Evolutionary conservation across 2,329 filamentous ascomycete species (phyloP).

Genomic region (Akanthomyces muscarius): DNA sequence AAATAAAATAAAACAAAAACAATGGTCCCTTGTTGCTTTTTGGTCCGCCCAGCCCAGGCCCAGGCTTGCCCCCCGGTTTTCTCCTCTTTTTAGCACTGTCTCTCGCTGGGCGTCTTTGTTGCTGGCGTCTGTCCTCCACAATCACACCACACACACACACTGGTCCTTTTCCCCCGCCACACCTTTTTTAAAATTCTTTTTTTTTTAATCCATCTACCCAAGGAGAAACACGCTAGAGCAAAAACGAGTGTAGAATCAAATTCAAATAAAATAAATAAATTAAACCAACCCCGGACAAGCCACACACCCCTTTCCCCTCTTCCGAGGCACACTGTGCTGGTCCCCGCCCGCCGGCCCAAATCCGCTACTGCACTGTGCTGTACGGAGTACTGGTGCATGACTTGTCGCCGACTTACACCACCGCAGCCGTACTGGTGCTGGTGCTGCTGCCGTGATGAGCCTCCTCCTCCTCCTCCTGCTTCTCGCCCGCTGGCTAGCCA

Average conservation of each 20-base stretch:
- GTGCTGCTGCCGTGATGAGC: background rate
- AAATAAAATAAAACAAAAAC: too few relatives aligned
- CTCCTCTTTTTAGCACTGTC: conserved; percentile 1
- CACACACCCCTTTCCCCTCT: background rate
- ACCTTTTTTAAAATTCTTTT: background rate
- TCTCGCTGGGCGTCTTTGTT: background rate
- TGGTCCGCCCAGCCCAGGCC: background rate
- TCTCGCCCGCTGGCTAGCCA: background rate
- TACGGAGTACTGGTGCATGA: background rate
- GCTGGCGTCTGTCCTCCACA: background rate
- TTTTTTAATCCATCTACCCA: background rate
- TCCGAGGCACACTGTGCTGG: conserved; percentile 12
- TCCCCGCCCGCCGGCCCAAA: too few relatives aligned
- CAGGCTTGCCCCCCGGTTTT: background rate
- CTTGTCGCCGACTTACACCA: conserved; percentile 14
- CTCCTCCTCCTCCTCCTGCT: background rate
- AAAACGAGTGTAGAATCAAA: too few relatives aligned
- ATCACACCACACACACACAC: background rate
- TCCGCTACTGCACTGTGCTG: background rate
- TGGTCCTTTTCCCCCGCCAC: background rate
- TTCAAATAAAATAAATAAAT: background rate
- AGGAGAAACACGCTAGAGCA: background rate
- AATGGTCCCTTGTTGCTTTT: too few relatives aligned
- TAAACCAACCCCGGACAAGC: background rate
- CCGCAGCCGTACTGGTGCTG: background rate